phyloP scores from a whole-genome alignment of 2,329 filamentous ascomycete genomes.

The Cordyceps cicadae region DNA sequence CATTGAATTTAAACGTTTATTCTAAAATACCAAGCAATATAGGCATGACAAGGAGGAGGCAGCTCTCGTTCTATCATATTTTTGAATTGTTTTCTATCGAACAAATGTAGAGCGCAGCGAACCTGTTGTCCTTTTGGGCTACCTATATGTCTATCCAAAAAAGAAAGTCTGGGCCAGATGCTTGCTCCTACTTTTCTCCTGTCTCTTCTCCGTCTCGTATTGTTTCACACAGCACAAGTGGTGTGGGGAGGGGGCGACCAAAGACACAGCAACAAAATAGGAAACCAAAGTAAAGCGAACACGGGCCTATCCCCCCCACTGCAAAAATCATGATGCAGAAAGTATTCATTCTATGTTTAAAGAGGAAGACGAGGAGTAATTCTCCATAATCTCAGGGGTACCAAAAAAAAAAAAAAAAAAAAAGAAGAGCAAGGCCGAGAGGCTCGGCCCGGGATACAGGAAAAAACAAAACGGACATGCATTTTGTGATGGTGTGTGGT shows the following conservation, averaged over 20 bases:
- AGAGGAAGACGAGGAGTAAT: neutral
- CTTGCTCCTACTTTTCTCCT: neutral
- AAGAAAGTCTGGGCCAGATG: neutral
- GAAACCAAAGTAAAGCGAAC: neutral
- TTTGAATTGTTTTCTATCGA: neutral
- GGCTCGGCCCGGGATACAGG: neutral
- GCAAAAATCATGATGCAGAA: slow-evolving; percentile 5
- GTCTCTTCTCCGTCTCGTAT: neutral
- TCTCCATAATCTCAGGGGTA: neutral
- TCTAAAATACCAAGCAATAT: neutral
- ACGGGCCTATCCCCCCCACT: neutral
- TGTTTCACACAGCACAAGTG: neutral
- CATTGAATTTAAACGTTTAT: neutral
- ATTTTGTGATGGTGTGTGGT: neutral
- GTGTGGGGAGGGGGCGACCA: neutral
- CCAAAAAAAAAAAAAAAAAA: neutral
- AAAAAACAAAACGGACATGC: neutral
- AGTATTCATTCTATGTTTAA: neutral
- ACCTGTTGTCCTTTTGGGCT: neutral
- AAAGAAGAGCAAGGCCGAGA: neutral
- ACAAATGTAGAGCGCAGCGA: neutral
- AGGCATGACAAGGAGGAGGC: neutral
- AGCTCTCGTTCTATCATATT: neutral
- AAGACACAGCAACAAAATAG: neutral
- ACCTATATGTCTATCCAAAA: neutral